Conservation (phyloP, 805 yeast genomes). For the Pichia sporocuriosa region DNA sequence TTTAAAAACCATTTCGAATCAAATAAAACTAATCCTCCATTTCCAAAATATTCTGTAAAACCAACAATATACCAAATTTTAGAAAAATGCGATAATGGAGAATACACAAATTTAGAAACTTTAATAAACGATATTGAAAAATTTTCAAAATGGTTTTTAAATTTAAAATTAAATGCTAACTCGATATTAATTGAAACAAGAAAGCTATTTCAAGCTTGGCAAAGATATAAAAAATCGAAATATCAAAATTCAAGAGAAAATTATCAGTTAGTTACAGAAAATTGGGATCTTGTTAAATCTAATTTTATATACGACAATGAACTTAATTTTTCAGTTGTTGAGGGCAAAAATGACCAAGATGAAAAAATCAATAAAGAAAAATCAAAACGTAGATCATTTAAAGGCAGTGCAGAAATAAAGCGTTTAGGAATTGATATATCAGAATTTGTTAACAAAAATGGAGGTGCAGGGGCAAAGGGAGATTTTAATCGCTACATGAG, state of each 20-base stretch:
- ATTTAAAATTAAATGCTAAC: not conserved
- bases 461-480: no score
- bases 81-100: slow-evolving; percentile 20
- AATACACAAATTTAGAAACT: slow-evolving; percentile 24
- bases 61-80: slow-evolving; percentile 23
- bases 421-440: slow-evolving; percentile 9
- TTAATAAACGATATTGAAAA: slow-evolving; percentile 29
- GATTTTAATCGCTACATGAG: not conserved
- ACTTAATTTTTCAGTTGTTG: not conserved
- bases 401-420: slow-evolving; percentile 1
- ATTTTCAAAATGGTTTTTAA: slow-evolving; percentile 20
- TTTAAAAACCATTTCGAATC: slow-evolving; percentile 3
- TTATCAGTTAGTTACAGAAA: not conserved
- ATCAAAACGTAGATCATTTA: not conserved
- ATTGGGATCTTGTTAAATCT: not conserved
- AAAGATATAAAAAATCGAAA: slow-evolving; percentile 9
- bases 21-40: not conserved
- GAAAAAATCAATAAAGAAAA: not conserved
- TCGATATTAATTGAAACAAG: slow-evolving; percentile 1
- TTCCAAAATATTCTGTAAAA: slow-evolving; percentile 12
- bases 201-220: slow-evolving; percentile 8
- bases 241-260: slow-evolving; percentile 6
- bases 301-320: not conserved
- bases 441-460: not conserved
- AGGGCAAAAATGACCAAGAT: not conserved